phyloP scores from a whole-genome alignment of 257 asterid genomes.

The Echites panduratus region DNA sequence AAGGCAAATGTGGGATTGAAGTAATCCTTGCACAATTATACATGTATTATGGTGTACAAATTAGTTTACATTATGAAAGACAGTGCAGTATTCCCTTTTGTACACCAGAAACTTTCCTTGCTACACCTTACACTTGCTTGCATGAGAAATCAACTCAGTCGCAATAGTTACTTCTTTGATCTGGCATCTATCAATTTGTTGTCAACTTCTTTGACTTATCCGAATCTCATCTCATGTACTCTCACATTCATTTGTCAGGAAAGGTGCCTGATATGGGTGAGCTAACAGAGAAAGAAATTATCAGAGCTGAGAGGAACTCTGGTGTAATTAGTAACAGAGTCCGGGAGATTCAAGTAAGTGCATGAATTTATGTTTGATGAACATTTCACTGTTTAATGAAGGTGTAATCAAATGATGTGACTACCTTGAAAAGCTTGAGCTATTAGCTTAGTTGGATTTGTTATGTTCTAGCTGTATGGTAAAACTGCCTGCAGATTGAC shows the following conservation, averaged over 20 bases:
- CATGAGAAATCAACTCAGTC: background rate
- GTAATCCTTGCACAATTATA: no score
- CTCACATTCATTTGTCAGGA: constrained; percentile 38
- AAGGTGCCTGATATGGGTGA: constrained; percentile 61
- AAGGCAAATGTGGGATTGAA: no score
- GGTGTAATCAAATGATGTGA: background rate
- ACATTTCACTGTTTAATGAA: background rate
- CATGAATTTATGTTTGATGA: background rate
- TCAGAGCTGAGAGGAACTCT: constrained; percentile 78
- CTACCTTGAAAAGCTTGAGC: background rate
- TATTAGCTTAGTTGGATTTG: background rate
- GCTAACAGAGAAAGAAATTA: constrained; percentile 78
- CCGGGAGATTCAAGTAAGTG: constrained; percentile 84
- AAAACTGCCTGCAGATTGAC: background rate
- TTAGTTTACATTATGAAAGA: background rate
- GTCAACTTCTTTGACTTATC: background rate
- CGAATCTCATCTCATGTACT: background rate
- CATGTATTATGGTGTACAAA: background rate
- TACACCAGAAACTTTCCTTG: background rate
- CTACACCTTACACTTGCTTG: background rate
- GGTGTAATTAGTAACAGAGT: constrained; percentile 68
- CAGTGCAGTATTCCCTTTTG: background rate
- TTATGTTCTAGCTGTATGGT: background rate
- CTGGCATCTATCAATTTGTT: background rate
- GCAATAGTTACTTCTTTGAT: background rate